Evolutionary conservation across 257 asterid species (phyloP), one percentile per base, ranked within the genome.

Genomic region (Ligustrum vulgare): DNA sequence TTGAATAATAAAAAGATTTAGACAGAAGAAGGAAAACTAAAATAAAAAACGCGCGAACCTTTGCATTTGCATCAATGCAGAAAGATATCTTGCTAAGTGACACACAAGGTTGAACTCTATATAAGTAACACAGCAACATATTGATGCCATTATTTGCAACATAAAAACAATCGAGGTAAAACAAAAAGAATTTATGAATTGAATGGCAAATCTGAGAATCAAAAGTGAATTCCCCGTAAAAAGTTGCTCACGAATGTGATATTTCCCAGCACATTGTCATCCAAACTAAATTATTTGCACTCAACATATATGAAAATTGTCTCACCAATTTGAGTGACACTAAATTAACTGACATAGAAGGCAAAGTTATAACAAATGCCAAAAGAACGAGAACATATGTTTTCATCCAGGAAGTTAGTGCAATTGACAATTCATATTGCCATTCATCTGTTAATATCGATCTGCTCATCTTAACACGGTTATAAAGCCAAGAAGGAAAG

Each of bases 361-460:
- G 28, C 25, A 69, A 41, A 1, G 16, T 56, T 43, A 39, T 45
- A 74, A 62, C 28, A 82, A 15, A 54, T 65, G 51, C 41, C 73
- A 28, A 62, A 43, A 65, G 3, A 79, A 32, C 25, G 34, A 58
- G 76, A 54, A 34, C n/a, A 51, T 51, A 75, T 13, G 37, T 43
- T 62, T 15, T 45, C 56, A 51, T 58, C 54, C 35, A 69, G 51
- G 73, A 81, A 77, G 75, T 65, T 69, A 43, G 58, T 32, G 69
- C 54, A 16, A 25, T 67, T 70, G 36, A 34, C 37, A 22, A 74
- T 62, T 47, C 63, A 54, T 54, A 4, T 2, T 25, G 28, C 28
- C 9, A 54, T 54, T 18, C 23, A 18, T 54, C 63, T 0, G 63
- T 54, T 15, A 45, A 45, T 15, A 45, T 45, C n/a, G 20, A 54